phyloP scores from a whole-genome alignment of 345 rosid genomes.

The Carallia brachiata region DNA sequence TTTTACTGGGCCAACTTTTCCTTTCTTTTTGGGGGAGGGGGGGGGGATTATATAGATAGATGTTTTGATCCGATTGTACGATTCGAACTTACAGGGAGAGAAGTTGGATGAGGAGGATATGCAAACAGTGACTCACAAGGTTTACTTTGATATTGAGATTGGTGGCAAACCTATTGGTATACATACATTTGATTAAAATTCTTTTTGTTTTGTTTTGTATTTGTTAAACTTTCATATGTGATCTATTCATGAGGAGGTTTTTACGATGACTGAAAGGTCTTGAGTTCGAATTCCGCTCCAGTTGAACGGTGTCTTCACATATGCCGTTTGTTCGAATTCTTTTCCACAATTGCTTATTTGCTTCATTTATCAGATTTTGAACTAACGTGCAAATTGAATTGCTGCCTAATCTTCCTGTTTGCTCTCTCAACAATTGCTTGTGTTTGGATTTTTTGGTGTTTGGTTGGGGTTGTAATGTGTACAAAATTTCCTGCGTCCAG shows the following conservation, averaged over 20 bases:
- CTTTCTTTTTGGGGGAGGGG: neutral
- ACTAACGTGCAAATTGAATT: neutral
- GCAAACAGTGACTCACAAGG: constrained; percentile 28
- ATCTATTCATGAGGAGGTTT: no score
- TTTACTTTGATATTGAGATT: constrained; percentile 28
- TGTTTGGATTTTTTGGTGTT: neutral
- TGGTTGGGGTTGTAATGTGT: neutral
- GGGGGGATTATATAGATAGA: neutral
- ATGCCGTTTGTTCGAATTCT: no score
- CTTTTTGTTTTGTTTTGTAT: no score
- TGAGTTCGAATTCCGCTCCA: no score
- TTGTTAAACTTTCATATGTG: no score
- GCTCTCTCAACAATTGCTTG: neutral
- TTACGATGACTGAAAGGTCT: no score
- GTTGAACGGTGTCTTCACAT: no score
- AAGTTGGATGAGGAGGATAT: constrained; percentile 12
- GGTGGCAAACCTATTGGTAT: constrained; percentile 23
- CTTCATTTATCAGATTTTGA: neutral
- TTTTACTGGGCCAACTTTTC: neutral
- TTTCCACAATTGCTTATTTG: no score
- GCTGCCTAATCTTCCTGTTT: neutral
- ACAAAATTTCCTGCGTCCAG: constrained; percentile 16
- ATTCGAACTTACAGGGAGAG: neutral
- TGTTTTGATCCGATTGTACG: neutral
- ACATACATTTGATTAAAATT: neutral